These are phyloP conservation scores for Didymella keratinophila DNA, from an alignment of 2,329 filamentous ascomycete species.

Conservation along the genomic window DNA sequence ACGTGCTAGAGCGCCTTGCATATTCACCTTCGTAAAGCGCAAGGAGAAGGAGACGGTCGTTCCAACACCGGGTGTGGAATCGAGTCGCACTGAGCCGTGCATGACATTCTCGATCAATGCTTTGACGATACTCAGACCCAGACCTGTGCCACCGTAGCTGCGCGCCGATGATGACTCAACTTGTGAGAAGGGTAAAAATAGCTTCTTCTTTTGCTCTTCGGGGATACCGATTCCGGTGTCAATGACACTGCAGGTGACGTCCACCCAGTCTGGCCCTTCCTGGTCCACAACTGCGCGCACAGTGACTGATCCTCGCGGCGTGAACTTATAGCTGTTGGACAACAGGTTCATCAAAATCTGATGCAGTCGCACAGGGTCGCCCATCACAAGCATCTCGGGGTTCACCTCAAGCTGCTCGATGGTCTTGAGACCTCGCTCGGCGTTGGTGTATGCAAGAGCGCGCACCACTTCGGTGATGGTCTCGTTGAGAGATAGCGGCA, in stretches of 20 bases:
- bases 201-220: slow-evolving; percentile 78
- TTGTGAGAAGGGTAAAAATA: slow-evolving; percentile 93
- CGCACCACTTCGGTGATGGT: slow-evolving; percentile 71
- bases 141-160: slow-evolving; percentile 89
- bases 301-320: slow-evolving; percentile 83
- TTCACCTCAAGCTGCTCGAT: slow-evolving; percentile 65
- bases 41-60: slow-evolving; percentile 82
- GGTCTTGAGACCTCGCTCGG: slow-evolving; percentile 66
- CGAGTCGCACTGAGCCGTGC: slow-evolving; percentile 82
- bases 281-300: slow-evolving; percentile 77
- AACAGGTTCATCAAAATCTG: slow-evolving; percentile 78
- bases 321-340: slow-evolving; percentile 94
- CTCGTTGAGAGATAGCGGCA: slow-evolving; percentile 60
- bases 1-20: slow-evolving; percentile 61
- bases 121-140: slow-evolving; percentile 93
- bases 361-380: slow-evolving; percentile 60
- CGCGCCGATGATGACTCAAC: slow-evolving; percentile 89
- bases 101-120: slow-evolving; percentile 92
- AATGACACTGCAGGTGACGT: slow-evolving; percentile 82
- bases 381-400: slow-evolving; percentile 61
- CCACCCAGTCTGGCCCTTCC: slow-evolving; percentile 74
- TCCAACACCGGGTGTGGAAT: slow-evolving; percentile 75
- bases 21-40: slow-evolving; percentile 81
- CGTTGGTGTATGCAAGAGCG: slow-evolving; percentile 69
- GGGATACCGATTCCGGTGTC: slow-evolving; percentile 94